phyloP scores from a whole-genome alignment of 257 asterid species.

The Capsicum chinense region DNA sequence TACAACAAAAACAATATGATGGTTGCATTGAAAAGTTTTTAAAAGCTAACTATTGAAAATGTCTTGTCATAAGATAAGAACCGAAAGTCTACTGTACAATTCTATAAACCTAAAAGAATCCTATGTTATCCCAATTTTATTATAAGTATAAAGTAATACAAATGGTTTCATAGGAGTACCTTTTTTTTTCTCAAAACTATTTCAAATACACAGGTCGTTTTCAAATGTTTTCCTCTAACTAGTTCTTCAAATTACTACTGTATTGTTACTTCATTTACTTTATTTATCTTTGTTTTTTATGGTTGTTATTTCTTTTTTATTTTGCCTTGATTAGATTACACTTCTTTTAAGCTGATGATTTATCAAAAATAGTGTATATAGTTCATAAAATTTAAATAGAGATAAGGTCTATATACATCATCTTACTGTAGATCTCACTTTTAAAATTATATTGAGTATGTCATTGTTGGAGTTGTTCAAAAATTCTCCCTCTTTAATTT shows the following conservation, averaged over 20 bases:
- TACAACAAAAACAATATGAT: background rate
- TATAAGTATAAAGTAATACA: background rate
- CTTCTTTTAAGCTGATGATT: too few relatives aligned
- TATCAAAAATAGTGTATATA: too few relatives aligned
- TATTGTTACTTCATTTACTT: too few relatives aligned
- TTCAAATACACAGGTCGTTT: background rate
- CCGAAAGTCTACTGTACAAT: background rate
- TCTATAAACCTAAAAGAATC: constrained; percentile 11
- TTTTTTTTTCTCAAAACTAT: background rate
- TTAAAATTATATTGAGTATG: too few relatives aligned
- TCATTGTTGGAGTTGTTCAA: background rate
- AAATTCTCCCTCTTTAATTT: background rate
- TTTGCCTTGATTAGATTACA: too few relatives aligned
- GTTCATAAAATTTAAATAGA: too few relatives aligned
- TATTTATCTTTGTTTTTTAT: too few relatives aligned
- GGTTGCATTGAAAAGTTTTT: background rate
- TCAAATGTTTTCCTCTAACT: background rate
- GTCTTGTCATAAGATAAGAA: background rate
- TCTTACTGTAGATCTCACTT: too few relatives aligned
- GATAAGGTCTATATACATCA: too few relatives aligned
- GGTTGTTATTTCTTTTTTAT: too few relatives aligned
- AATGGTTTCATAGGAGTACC: background rate
- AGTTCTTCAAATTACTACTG: too few relatives aligned
- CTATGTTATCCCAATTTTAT: background rate
- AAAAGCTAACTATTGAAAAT: background rate